Evolutionary conservation across 1,284 basidiomycete species (phyloP), one percentile per base, ranked within the genome.

Genomic region (Rugosomyces carneus): DNA sequence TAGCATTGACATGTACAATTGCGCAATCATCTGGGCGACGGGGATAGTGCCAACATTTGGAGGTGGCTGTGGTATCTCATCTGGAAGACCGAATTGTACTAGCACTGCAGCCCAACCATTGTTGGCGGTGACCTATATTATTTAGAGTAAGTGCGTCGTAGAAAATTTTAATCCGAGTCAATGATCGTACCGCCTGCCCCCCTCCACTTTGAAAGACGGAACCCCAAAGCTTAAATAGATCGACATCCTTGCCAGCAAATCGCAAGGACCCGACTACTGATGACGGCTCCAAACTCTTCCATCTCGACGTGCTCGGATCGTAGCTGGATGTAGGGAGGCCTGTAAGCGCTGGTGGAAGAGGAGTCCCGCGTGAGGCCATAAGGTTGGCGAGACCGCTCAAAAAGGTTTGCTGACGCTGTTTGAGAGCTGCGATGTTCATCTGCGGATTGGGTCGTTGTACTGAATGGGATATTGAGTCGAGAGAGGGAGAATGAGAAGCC

Each of bases 231-330:
- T 71, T 81, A 64, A 87, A 84, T 34, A 93, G 62, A 55, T 84
- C 84, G 41, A 92, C 71, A 58, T 92, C 89, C 62, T 81, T 88
- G 16, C 87, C 88, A 2, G 81, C 80, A 37, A 93, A 58, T 48
- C 78, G 76, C 57, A 89, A 69, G 32, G 71, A 64, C 37, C 85
- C 86, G 13, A 71, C 52, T 50, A 85, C 84, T 21, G 69, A 57
- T 5, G 74, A 74, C 34, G 72, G 67, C 49, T 88, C 84, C 48
- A 89, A 63, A 40, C 66, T 63, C 56, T 77, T 76, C 81, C 81
- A 89, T 8, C 66, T 71, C 2, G 84, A 80, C 40, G 66, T 72
- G 42, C 60, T 62, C 18, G 75, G 77, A 59, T 89, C 84, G 53
- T 78, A 88, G 43, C 65, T 68, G 5, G 73, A 66, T 10, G 74